Evolutionary conservation across 495 filamentous ascomycete genomes (phyloP).

Genomic region (Letharia columbiana): DNA sequence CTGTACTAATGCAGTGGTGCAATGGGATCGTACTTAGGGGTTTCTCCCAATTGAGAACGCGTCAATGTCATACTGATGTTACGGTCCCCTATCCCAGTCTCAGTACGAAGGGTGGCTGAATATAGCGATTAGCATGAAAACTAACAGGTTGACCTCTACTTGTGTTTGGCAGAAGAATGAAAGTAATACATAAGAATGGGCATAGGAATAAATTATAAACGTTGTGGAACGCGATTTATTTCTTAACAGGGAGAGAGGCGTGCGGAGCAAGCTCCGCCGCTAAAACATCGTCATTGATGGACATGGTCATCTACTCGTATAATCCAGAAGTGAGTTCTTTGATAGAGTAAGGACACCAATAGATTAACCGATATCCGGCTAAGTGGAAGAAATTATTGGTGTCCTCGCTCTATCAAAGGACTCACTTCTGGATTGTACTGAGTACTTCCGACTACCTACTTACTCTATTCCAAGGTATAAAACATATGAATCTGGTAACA

Average conservation of each 20-base stretch:
- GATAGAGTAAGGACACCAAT: too few relatives aligned
- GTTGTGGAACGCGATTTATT: neutral
- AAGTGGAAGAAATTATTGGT: too few relatives aligned
- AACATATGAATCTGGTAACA: neutral
- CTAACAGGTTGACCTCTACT: neutral
- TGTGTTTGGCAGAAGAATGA: neutral
- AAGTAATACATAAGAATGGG: neutral
- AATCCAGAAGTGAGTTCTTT: too few relatives aligned
- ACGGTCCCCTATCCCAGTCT: neutral
- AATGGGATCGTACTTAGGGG: constrained; percentile 27
- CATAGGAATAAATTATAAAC: neutral
- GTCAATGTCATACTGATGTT: constrained; percentile 35
- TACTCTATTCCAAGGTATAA: neutral
- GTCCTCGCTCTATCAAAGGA: too few relatives aligned
- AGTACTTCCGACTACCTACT: neutral
- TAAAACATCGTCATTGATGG: neutral
- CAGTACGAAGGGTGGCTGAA: neutral
- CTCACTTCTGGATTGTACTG: too few relatives aligned
- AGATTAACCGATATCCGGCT: too few relatives aligned
- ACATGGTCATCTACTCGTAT: neutral
- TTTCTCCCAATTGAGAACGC: constrained; percentile 44
- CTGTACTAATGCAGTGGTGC: neutral
- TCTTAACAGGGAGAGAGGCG: neutral
- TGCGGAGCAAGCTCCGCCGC: neutral
- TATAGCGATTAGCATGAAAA: neutral